Evolutionary conservation across 768 basidiomycete species (phyloP), one percentile per base, ranked within the genome.

Genomic region (Trametes coccinea): DNA sequence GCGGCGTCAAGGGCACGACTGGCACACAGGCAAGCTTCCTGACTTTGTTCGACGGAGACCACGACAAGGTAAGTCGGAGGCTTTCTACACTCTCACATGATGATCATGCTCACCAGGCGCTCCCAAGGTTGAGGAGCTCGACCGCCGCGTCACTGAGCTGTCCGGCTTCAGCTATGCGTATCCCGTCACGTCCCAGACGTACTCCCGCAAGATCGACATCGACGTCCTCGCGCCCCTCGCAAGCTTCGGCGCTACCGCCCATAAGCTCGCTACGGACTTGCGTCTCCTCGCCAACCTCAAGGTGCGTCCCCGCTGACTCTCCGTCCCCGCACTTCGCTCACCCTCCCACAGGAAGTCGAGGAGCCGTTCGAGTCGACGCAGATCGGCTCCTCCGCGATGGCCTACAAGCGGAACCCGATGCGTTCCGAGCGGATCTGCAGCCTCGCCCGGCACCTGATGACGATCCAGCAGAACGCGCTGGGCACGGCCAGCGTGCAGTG

Each of bases 371-470:
- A 99, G 75, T 92, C 94, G 54, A 96, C 96, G 17, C 97, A 99
- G 78, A 99, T 98, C 66, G 97, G 97, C 6, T 92, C 90, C 9
- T 93, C 90, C 0, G 95, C 95, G 0, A 98, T 98, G 96, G 96
- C 96, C 8, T 98, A 98, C 85, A 98, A 98, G 78, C 86, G 96
- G 57, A 98, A 99, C 76, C 97, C 97, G 6, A 99, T 99, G 97
- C 92, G 97, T 59, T 95, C 87, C 59, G 97, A 99, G 76, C 90
- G 97, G 43, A 90, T 97, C 47, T 99, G 97, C 82, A 94, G 92
- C 70, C 85, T 99, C 55, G 82, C 95, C n/a, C 82, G 97, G 56
- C 97, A 98, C 76, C 78, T 99, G 52, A 97, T 97, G 94, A 86
- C 89, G 16, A 81, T 98, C 61, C 95, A 95, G 69, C 94, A 98